Evolutionary conservation across 164 flowering plant species (phyloP).

Genomic region (Buxus sempervirens): DNA sequence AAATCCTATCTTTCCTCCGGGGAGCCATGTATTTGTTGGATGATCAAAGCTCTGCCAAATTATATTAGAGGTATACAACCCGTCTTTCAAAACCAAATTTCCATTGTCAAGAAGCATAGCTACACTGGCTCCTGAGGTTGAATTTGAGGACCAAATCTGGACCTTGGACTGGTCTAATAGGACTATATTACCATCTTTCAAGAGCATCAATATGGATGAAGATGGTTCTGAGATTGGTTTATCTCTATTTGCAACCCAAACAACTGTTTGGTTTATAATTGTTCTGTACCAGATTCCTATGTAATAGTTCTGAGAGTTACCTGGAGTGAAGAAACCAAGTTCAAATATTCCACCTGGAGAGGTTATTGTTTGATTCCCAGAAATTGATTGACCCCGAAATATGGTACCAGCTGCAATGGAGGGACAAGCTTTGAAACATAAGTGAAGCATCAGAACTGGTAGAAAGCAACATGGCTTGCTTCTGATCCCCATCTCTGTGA

Average conservation of each 20-base stretch:
- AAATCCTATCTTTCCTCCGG: background rate
- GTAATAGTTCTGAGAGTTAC: constrained; percentile 19
- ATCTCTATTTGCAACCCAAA: constrained; percentile 29
- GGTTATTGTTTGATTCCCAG: constrained; percentile 17
- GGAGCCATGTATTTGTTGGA: background rate
- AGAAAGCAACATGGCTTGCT: background rate
- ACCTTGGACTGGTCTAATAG: background rate
- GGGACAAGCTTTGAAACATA: background rate
- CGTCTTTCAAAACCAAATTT: background rate
- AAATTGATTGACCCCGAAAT: constrained; percentile 12
- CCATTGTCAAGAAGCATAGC: background rate
- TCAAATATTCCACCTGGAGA: constrained; percentile 19
- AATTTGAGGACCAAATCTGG: background rate
- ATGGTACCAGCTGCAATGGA: constrained; percentile 6
- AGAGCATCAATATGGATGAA: constrained; percentile 14
- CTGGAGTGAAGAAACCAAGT: constrained; percentile 32
- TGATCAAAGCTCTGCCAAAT: background rate
- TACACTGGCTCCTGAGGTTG: background rate
- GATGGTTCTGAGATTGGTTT: constrained; percentile 13
- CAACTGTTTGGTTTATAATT: constrained; percentile 5
- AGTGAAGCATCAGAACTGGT: background rate
- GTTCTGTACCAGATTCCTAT: constrained; percentile 28
- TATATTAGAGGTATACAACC: background rate
- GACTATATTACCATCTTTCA: constrained; percentile 13
- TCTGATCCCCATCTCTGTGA: background rate